Evolutionary conservation across 345 rosid species (phyloP), one percentile per base, ranked within the genome.

Genomic region (Triadica sebifera): DNA sequence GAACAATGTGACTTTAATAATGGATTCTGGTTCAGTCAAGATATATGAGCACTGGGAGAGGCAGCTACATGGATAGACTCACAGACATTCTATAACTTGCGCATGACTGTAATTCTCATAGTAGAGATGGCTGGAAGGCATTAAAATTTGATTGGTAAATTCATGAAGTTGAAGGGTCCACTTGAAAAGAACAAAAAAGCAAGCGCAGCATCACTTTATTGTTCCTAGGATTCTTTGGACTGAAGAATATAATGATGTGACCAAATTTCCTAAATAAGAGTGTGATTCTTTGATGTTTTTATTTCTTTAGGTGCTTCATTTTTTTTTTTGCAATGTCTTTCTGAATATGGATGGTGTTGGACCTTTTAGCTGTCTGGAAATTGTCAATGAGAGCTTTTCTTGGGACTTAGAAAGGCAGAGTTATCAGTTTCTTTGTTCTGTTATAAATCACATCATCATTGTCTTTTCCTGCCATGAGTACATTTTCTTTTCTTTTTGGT

Each of bases 381-480:
- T 70, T 58, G 10, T 17, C 61, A 12, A 37, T 9, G 8, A n/a
- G 6, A 12, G 17, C 29, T 65, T 55, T 63, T 19, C 75, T 74
- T 38, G 71, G 53, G 58, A 39, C 20, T 65, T 2, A 3, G 38
- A 45, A 41, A 12, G 4, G 51, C 8, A 46, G 38, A 10, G 11
- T 70, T 56, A 56, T 43, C 9, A 37, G 37, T 13, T 43, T 12
- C 19, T 29, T 29, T 6, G 4, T n/a, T 39, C 12, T 20, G 62
- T 46, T 25, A 22, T 41, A 60, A 4, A 67, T 67, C n/a, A 10
- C 17, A 12, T 61, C 51, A 63, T 72, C 43, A 12, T 74, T 65
- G 69, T 49, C 51, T n/a, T 65, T 63, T 65, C 43, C 38, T 57
- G 72, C 45, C 49, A 25, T 65, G 17, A 53, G 10, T 22, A 12